Evolutionary conservation across 2,329 filamentous ascomycete species (phyloP), one percentile per base, ranked within the genome.

Genomic region (Trichoderma sp.): DNA sequence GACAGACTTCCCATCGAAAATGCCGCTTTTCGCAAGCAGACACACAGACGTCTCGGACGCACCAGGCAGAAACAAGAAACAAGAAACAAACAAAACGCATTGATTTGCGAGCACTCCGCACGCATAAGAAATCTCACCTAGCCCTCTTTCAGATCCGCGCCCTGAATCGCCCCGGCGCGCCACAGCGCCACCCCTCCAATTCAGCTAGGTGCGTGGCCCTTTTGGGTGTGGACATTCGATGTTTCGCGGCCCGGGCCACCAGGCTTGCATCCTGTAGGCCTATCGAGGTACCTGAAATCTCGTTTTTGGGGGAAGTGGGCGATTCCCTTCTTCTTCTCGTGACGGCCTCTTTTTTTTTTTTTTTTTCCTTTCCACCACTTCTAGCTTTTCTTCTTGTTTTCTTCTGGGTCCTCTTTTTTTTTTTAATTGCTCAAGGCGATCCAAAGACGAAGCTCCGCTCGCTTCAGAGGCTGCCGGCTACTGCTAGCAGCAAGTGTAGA

Each of bases 231-330:
- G 49, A 35, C 61, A 55, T 56, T 64, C 61, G 61, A 64, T 56
- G 53, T 60, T 31, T 47, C 35, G 66, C 66, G 66, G 66, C 66
- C 66, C 66, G 66, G 56, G 66, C 66, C 66, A 55, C 66, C 43
- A 57, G 55, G 47, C 66, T 43, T 49, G 57, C 33, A 56, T 49
- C 66, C 58, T 37, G 35, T 37, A 33, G 33, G 33, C 33, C 33
- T 33, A 33, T 33, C 11, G 27, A 37, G 35, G 47, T 31, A 60
- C 31, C 8, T 37, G 40, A 10, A 33, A 33, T 33, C n/a, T 52
- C 29, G 29, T 68, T 67, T 59, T 67, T 24, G 49, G 60, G 31
- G 33, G 33, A 33, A 35, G 33, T 37, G 63, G 40, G 43, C 53
- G 35, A 19, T 21, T 52, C 33, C 19, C 29, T 27, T 52, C 10